Evolutionary conservation across 2,329 filamentous ascomycete genomes (phyloP), one percentile per base, ranked within the genome.

Genomic region (Diaporthe capsici): DNA sequence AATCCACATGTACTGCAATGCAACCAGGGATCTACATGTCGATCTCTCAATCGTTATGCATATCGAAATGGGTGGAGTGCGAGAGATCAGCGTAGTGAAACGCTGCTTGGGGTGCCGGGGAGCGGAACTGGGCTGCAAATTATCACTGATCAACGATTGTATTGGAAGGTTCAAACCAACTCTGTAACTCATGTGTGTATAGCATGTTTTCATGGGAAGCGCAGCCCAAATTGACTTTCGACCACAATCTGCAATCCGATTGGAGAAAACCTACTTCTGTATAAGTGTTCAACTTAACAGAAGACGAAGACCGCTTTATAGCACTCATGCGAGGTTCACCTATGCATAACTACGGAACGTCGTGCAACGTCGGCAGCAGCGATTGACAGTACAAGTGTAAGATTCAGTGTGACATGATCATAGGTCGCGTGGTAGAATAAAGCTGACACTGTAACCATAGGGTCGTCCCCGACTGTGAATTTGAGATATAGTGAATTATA

Each of bases 81-180:
- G 28, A 51, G 10, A 51, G 63, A 68, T 68, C 63, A 28, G 31
- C 63, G 49, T 22, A 17, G n/a, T 39, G 47, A 17, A 37, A 68
- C 63, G n/a, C 47, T 37, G 47, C 44, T 53, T 17, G 3, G 12
- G 31, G 63, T 22, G 12, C 12, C 17, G 12, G 22, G 44, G 12
- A 25, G 47, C 5, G 34, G 12, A 9, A 28, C 39, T 20, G 22
- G 31, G 28, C 4, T 20, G 15, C 2, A 34, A 51, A 10, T 20
- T 2, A 1, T 8, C 28, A 51, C 17, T 37, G 25, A 10, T 25
- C 10, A 10, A 28, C 25, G 22, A 6, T 51, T n/a, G 15, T 37
- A 7, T 6, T 37, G n/a, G 6, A 34, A n/a, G 28, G 20, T 10
- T 17, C 20, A 49, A 2, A 9, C 25, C 9, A 6, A 17, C 61